Conservation (phyloP, 2,329 filamentous ascomycete genomes). For the Diaporthe ilicicola region DNA sequence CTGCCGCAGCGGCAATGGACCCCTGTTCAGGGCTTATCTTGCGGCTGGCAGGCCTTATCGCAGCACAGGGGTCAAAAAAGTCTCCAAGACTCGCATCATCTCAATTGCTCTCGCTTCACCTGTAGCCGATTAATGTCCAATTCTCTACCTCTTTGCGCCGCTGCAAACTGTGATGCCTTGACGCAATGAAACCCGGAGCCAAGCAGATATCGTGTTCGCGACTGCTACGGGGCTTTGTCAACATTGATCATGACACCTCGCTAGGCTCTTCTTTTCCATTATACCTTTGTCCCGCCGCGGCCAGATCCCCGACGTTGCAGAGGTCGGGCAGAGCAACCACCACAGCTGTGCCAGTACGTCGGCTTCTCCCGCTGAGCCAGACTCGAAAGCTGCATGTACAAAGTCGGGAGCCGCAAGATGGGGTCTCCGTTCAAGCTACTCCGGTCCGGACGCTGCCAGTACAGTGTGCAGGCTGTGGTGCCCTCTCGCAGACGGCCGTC, state of each 20-base stretch:
- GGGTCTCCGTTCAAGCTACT: background rate
- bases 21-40: slow-evolving; percentile 16
- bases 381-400: background rate
- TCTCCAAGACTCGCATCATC: background rate
- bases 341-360: background rate
- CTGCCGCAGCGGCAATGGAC: slow-evolving; percentile 24
- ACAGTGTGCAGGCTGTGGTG: slow-evolving; percentile 72
- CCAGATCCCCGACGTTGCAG: slow-evolving; percentile 14
- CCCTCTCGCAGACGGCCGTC: slow-evolving; percentile 65
- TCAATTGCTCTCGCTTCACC: background rate
- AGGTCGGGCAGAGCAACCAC: background rate
- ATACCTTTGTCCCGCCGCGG: slow-evolving; percentile 32
- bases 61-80: slow-evolving; percentile 14
- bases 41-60: slow-evolving; percentile 28
- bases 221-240: slow-evolving; percentile 29
- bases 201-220: slow-evolving; percentile 32
- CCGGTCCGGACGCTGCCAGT: slow-evolving; percentile 53
- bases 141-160: background rate
- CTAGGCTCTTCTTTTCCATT: slow-evolving; percentile 28
- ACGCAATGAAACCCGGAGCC: slow-evolving; percentile 24
- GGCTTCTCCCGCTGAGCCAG: slow-evolving; percentile 21
- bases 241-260: slow-evolving; percentile 22
- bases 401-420: background rate
- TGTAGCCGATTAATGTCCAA: background rate
- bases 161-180: background rate